Evolutionary conservation across 805 yeast species (phyloP), one percentile per base, ranked within the genome.

Genomic region (Metschnikowia baotianmanensis): DNA sequence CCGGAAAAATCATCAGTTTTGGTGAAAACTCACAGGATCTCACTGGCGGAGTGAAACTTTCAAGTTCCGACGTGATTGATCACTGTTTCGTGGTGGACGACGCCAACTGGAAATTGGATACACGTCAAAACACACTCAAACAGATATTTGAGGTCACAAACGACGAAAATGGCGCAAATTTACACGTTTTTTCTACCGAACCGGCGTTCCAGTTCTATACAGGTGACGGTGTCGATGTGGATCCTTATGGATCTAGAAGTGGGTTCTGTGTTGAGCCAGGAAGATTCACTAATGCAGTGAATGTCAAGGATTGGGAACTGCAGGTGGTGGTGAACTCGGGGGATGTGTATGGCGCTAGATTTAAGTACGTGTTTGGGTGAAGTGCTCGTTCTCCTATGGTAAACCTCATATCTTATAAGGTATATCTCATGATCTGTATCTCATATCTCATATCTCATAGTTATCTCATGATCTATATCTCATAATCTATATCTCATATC

Each of bases 191-290:
- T 13, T 67, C 84, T 6, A 82, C 87, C 3, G 88, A 82, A 43
- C 88, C 87, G 6, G 63, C 79, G 2, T 79, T 77, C 66, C 86
- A 80, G 57, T 64, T 82, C 29, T 82, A 81, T 59, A 79, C 86
- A 22, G 85, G 84, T 17, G 80, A 75, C 50, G 63, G 65, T 38
- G 67, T 74, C 31, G 50, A 66, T 38, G 67, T 69, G 25, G 59
- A 62, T 16, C 69, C 61, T 1, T 25, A 23, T n/a, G 19, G 18
- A 11, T 38, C 72, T 66, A 57, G 72, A 48, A 57, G 72, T 39
- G 86, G 86, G 3, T 73, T 82, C 58, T 79, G 83, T 48, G 64
- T 80, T 26, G 88, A 82, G 59, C 80, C 84, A 24, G 70, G 77
- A 20, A 65, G 86, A 53, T 80, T 65, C 55, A 68, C 78, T 26